Evolutionary conservation across 164 flowering plant genomes (phyloP).

Genomic region (Kingdonia uniflora): DNA sequence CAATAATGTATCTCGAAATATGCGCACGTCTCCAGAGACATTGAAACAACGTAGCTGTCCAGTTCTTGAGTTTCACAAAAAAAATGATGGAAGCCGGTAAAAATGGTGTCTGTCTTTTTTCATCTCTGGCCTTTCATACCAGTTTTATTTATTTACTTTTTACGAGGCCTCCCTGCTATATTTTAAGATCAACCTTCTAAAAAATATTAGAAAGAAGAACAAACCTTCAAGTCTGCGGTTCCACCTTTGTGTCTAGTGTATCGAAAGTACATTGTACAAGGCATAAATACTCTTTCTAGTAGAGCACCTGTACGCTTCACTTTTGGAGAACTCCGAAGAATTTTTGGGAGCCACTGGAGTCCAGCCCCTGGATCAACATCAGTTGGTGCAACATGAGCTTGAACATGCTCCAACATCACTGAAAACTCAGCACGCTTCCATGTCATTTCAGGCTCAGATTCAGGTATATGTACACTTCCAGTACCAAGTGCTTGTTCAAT

Average conservation of each 20-base stretch:
- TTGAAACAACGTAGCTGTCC: too few species aligned
- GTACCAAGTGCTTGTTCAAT: conserved; percentile 87
- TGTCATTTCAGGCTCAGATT: conserved; percentile 80
- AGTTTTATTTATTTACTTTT: too few species aligned
- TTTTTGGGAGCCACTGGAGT: conserved; percentile 97
- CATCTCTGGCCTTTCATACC: too few species aligned
- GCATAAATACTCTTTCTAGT: conserved; percentile 97
- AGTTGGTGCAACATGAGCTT: conserved; percentile 99
- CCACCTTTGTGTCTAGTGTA: conserved; percentile 99
- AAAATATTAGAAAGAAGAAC: neutral
- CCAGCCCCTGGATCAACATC: conserved; percentile 99
- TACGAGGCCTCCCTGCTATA: too few species aligned
- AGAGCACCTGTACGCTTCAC: conserved; percentile 98
- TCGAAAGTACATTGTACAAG: conserved; percentile 96
- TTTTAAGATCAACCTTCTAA: too few species aligned
- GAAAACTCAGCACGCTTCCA: conserved; percentile 93
- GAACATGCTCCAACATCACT: conserved; percentile 97
- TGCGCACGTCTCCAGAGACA: too few species aligned
- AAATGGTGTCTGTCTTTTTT: too few species aligned
- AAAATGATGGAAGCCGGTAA: too few species aligned
- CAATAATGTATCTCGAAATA: neutral
- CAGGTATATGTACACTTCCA: conserved; percentile 51
- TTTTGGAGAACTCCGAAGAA: conserved; percentile 79
- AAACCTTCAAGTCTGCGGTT: conserved; percentile 87
- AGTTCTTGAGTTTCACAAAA: too few species aligned